These are phyloP conservation scores for Yamadazyma friedrichii DNA, from an alignment of 1,139 yeast genomes.

Conservation along the genomic window DNA sequence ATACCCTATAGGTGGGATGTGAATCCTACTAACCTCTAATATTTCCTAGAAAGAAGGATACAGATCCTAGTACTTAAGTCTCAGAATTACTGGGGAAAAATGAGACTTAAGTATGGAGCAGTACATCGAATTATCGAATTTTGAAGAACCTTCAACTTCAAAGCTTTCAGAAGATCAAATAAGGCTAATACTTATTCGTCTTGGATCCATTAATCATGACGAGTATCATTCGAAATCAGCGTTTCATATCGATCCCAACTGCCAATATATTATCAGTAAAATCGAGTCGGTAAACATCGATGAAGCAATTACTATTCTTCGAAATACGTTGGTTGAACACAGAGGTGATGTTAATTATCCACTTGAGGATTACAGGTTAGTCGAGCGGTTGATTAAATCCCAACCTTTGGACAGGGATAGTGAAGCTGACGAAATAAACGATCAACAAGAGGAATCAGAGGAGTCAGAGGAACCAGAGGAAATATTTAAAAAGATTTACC, in stretches of 20 bases:
- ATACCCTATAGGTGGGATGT: no score
- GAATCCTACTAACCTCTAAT: no score
- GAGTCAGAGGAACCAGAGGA: slow-evolving; percentile 10
- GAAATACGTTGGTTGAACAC: slow-evolving; percentile 40
- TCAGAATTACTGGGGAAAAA: no score
- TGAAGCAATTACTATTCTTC: slow-evolving; percentile 32
- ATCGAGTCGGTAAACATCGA: slow-evolving; percentile 21
- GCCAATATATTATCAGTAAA: slow-evolving; percentile 30
- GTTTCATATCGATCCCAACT: slow-evolving; percentile 19
- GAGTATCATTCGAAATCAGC: slow-evolving; percentile 16
- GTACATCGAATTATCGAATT: slow-evolving; percentile 14
- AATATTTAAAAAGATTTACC: slow-evolving; percentile 25
- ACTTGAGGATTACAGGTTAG: slow-evolving; percentile 33
- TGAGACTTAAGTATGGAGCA: slow-evolving; percentile 4
- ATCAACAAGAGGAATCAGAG: no score
- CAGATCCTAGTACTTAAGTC: no score
- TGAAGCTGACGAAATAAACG: slow-evolving; percentile 8
- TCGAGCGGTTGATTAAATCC: slow-evolving; percentile 28
- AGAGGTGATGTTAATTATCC: slow-evolving; percentile 43
- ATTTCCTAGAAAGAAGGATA: no score
- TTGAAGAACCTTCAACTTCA: slow-evolving; percentile 9
- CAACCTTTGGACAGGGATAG: background rate
- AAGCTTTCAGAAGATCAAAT: slow-evolving; percentile 20
- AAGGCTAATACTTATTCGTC: slow-evolving; percentile 26
- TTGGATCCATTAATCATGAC: slow-evolving; percentile 33